phyloP scores from a whole-genome alignment of 2,329 filamentous ascomycete genomes.

The Colletotrichum trifolii region DNA sequence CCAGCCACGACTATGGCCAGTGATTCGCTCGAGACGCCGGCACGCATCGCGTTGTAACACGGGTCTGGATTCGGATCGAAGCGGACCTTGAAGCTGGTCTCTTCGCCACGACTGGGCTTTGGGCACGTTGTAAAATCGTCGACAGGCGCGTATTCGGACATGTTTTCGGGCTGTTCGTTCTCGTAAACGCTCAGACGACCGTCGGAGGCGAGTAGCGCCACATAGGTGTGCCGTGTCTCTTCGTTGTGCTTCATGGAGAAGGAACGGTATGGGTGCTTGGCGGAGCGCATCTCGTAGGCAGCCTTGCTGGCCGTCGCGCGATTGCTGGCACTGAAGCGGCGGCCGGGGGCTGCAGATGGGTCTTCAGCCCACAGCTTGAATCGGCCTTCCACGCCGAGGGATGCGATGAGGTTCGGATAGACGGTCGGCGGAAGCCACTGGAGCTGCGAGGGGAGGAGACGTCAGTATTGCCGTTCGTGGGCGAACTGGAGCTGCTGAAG shows the following conservation, averaged over 20 bases:
- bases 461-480: constrained; percentile 8
- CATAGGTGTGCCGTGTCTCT: constrained; percentile 82
- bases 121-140: constrained; percentile 81
- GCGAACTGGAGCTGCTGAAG: neutral
- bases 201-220: constrained; percentile 86
- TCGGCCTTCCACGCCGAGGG: constrained; percentile 88
- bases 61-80: constrained; percentile 91
- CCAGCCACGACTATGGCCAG: constrained; percentile 86
- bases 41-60: constrained; percentile 79
- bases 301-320: constrained; percentile 54
- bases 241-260: constrained; percentile 88
- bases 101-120: constrained; percentile 81
- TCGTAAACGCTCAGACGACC: constrained; percentile 85
- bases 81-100: constrained; percentile 85
- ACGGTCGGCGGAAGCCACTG: constrained; percentile 94
- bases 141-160: constrained; percentile 79
- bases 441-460: constrained; percentile 64
- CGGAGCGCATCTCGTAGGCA: constrained; percentile 67
- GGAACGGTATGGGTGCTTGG: constrained; percentile 77
- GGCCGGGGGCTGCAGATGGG: constrained; percentile 80
- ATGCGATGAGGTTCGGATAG: constrained; percentile 86
- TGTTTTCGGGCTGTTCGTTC: constrained; percentile 84
- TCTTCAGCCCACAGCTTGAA: constrained; percentile 96
- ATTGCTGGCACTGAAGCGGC: constrained; percentile 79
- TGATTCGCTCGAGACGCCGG: constrained; percentile 83